These are phyloP conservation scores for Penicillium macrosclerotiorum DNA, from an alignment of 495 filamentous ascomycete species.

Conservation along the genomic window DNA sequence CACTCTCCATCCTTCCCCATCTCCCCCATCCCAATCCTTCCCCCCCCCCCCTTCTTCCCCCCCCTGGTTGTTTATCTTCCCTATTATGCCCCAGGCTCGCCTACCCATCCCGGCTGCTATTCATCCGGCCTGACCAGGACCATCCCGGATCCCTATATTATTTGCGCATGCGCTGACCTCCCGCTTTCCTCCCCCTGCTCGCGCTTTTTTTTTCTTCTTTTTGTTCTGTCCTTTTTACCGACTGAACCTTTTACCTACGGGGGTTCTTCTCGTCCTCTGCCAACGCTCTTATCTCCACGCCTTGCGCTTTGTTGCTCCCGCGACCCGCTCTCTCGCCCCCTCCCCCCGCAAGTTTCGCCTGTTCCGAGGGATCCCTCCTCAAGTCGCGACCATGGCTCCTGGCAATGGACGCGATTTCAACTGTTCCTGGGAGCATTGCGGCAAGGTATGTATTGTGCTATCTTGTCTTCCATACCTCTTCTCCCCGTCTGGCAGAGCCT, in stretches of 20 bases:
- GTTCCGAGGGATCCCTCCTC: slow-evolving; percentile 5
- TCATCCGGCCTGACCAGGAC: slow-evolving; percentile 22
- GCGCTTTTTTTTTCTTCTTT: not conserved
- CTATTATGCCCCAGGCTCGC: slow-evolving; percentile 23
- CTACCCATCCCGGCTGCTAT: slow-evolving; percentile 17
- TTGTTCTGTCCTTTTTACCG: not conserved
- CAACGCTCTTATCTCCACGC: slow-evolving; percentile 2
- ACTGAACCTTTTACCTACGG: no score
- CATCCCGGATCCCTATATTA: slow-evolving; percentile 12
- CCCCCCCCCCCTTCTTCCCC: slow-evolving; percentile 5
- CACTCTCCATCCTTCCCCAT: slow-evolving; percentile 1
- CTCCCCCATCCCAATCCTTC: not conserved
- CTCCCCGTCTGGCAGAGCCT: not conserved
- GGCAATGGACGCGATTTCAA: slow-evolving; percentile 46
- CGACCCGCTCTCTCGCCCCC: not conserved
- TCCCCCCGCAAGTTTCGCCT: slow-evolving; percentile 12
- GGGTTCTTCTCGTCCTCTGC: not conserved
- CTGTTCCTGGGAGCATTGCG: slow-evolving; percentile 47
- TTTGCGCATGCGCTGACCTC: slow-evolving; percentile 19
- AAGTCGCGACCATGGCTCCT: slow-evolving; percentile 37
- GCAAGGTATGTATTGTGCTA: slow-evolving; percentile 35
- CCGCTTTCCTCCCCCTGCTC: no score
- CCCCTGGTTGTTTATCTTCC: slow-evolving; percentile 8
- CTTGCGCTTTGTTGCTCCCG: not conserved
- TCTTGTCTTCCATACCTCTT: not conserved